Conservation (phyloP, 2,329 filamentous ascomycete genomes). For the Pseudopithomyces chartarum region DNA sequence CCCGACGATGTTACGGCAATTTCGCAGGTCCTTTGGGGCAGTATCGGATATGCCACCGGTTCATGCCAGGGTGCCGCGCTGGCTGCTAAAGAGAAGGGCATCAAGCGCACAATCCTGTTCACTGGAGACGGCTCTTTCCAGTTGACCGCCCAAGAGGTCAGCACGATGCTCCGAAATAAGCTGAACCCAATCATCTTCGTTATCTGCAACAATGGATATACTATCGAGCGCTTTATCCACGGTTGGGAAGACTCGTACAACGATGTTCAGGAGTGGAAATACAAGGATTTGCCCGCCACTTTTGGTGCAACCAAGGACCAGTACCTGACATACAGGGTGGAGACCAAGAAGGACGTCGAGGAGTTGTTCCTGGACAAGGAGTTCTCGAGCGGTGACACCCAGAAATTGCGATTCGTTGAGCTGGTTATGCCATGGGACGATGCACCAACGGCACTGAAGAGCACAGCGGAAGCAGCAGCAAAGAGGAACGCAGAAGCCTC, state of each 20-base stretch:
- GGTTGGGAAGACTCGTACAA: constrained; percentile 82
- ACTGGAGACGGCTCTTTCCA: constrained; percentile 91
- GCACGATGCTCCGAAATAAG: constrained; percentile 77
- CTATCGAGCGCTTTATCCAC: constrained; percentile 87
- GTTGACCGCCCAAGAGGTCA: constrained; percentile 81
- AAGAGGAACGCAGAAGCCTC: constrained; percentile 59
- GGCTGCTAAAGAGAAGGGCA: constrained; percentile 68
- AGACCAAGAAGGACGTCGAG: constrained; percentile 71
- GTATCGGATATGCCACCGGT: constrained; percentile 69
- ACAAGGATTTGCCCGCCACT: constrained; percentile 68
- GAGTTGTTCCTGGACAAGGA: constrained; percentile 66
- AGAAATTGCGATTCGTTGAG: constrained; percentile 74
- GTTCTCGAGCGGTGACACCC: constrained; percentile 56
- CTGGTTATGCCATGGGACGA: constrained; percentile 80
- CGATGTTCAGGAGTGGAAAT: constrained; percentile 77
- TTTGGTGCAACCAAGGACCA: constrained; percentile 67
- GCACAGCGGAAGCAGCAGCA: constrained; percentile 73
- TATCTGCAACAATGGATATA: constrained; percentile 87
- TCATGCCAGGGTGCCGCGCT: constrained; percentile 72
- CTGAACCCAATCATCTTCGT: constrained; percentile 82
- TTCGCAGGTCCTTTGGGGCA: constrained; percentile 76
- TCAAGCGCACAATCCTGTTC: constrained; percentile 75
- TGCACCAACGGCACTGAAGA: constrained; percentile 70
- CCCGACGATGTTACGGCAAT: constrained; percentile 77
- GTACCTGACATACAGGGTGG: constrained; percentile 68